Evolutionary conservation across 306 rosid species (phyloP).

Genomic region (Cicer arietinum): DNA sequence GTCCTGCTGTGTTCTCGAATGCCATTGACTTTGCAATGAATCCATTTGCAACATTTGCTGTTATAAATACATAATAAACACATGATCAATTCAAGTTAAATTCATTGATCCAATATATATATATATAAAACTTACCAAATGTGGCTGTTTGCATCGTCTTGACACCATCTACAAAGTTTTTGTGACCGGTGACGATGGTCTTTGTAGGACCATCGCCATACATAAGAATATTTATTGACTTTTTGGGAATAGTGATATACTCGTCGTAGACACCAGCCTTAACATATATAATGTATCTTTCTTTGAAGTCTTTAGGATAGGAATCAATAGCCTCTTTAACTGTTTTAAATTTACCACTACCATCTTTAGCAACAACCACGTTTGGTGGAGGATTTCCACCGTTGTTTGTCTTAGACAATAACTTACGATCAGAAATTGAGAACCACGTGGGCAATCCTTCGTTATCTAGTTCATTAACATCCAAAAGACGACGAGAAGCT

Average conservation of each 20-base stretch:
- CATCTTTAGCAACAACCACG: slow-evolving; percentile 77
- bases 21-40: slow-evolving; percentile 70
- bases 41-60: slow-evolving; percentile 50
- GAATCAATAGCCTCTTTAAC: slow-evolving; percentile 61
- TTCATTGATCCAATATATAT: not conserved
- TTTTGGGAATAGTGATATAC: slow-evolving; percentile 51
- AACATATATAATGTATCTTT: slow-evolving; percentile 65
- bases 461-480: slow-evolving; percentile 27
- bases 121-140: slow-evolving; percentile 39
- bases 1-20: slow-evolving; percentile 74
- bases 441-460: slow-evolving; percentile 73
- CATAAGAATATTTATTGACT: slow-evolving; percentile 49
- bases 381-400: slow-evolving; percentile 36
- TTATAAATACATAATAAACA: not conserved
- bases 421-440: slow-evolving; percentile 56
- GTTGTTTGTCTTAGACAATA: slow-evolving; percentile 31
- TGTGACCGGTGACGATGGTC: slow-evolving; percentile 51
- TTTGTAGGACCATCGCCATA: slow-evolving; percentile 77
- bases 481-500: slow-evolving; percentile 59
- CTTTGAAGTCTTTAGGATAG: slow-evolving; percentile 50
- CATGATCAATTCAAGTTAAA: not conserved
- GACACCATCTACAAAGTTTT: slow-evolving; percentile 39
- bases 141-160: slow-evolving; percentile 51
- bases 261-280: slow-evolving; percentile 73
- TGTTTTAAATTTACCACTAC: slow-evolving; percentile 66